A percentile compares a stretch with the other conserved stretches of the same genome.
These are phyloP conservation scores for Silene uniflora DNA, from an alignment of 148 eudicot species.

Conservation along the genomic window DNA sequence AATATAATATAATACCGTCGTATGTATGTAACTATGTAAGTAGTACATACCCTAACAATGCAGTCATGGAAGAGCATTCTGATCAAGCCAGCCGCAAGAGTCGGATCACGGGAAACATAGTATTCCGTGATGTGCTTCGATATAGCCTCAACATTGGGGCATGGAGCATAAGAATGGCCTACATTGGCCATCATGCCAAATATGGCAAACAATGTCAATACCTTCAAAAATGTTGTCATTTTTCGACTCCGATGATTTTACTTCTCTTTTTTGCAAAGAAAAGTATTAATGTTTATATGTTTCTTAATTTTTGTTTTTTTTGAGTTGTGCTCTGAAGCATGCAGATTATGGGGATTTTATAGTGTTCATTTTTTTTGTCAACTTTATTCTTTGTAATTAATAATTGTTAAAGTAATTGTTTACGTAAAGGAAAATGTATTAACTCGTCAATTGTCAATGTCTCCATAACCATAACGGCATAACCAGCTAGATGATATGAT, in stretches of 20 bases:
- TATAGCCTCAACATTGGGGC: not conserved
- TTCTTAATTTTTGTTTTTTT: not conserved
- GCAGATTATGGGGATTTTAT: not conserved
- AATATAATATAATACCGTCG: no score
- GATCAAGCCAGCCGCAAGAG: not conserved
- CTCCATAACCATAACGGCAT: no score
- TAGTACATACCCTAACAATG: not conserved
- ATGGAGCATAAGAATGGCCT: not conserved
- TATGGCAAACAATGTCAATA: not conserved
- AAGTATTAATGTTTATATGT: no score
- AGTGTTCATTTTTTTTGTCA: not conserved
- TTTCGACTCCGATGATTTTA: no score
- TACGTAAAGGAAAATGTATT: no score
- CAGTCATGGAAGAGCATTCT: not conserved
- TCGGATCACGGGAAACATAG: not conserved
- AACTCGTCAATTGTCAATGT: no score
- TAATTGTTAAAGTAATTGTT: no score
- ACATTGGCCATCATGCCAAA: not conserved
- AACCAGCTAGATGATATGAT: no score
- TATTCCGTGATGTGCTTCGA: not conserved
- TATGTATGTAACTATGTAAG: not conserved
- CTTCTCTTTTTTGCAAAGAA: no score
- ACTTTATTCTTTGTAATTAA: not conserved
- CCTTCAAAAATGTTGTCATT: not conserved
- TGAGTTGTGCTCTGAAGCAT: not conserved